These are phyloP conservation scores for Tulasnella sp. DNA, from an alignment of 768 basidiomycete species.

Conservation along the genomic window DNA sequence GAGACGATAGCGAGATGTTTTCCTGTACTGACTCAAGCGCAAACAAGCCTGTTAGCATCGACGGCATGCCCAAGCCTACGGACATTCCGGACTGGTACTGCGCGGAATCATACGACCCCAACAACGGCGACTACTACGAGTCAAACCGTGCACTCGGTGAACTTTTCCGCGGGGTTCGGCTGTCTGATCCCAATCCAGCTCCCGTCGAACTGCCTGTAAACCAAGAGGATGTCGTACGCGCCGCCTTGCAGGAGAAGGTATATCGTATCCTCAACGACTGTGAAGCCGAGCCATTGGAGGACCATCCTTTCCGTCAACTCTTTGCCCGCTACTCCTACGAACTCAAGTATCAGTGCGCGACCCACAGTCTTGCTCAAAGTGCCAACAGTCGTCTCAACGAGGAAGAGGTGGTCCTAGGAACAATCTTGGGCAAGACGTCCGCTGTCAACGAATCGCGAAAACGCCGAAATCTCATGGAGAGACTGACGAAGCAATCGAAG, in stretches of 20 bases:
- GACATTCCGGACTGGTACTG: conserved; percentile 6
- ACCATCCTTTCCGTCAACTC: conserved; percentile 17
- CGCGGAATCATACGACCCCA: neutral
- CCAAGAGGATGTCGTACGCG: neutral
- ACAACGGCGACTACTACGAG: conserved; percentile 1
- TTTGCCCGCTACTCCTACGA: conserved; percentile 51
- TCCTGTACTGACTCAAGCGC: neutral
- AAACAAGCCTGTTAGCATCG: neutral
- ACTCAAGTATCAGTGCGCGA: conserved; percentile 55
- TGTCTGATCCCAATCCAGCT: neutral
- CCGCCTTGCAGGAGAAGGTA: neutral
- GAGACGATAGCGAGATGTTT: neutral
- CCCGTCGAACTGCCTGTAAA: neutral
- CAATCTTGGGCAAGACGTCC: conserved; percentile 58
- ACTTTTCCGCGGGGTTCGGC: conserved; percentile 11
- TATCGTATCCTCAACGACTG: neutral
- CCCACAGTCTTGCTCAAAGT: conserved; percentile 50
- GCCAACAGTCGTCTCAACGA: conserved; percentile 49
- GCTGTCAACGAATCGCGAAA: conserved; percentile 36
- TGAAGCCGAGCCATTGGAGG: neutral
- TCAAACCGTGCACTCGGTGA: conserved; percentile 10
- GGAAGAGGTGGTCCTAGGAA: conserved; percentile 63
- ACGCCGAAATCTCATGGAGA: conserved; percentile 39
- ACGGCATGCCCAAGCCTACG: conserved; percentile 5
- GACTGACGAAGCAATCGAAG: conserved; percentile 25